These are phyloP conservation scores for Diaporthe nobilis DNA, from an alignment of 2,329 filamentous ascomycete genomes.

Conservation along the genomic window DNA sequence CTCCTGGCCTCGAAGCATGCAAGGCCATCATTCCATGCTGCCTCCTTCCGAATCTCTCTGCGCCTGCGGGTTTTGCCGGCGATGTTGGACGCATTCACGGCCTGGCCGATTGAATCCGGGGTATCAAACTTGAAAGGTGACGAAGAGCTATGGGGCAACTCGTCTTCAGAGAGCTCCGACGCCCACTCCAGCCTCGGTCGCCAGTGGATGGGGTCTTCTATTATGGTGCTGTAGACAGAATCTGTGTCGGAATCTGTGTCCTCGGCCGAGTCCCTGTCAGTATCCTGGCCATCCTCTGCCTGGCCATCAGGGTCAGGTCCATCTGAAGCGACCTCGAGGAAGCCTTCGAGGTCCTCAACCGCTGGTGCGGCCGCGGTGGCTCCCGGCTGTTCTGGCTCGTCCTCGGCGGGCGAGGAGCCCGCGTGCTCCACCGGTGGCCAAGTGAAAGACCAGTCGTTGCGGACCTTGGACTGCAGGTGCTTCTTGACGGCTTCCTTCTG, in stretches of 20 bases:
- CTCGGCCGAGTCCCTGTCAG: slow-evolving; percentile 52
- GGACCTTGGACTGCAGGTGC: slow-evolving; percentile 67
- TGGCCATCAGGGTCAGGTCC: background rate
- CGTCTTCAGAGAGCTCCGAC: slow-evolving; percentile 69
- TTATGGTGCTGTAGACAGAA: slow-evolving; percentile 71
- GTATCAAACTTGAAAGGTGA: slow-evolving; percentile 67
- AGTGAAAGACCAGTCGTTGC: slow-evolving; percentile 72
- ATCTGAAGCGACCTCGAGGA: slow-evolving; percentile 40
- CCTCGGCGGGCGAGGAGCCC: background rate
- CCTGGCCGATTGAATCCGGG: slow-evolving; percentile 61
- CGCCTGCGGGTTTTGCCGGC: slow-evolving; percentile 70
- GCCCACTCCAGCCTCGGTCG: slow-evolving; percentile 68
- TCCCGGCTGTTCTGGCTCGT: background rate
- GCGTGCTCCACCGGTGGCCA: slow-evolving; percentile 61
- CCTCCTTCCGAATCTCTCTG: slow-evolving; percentile 73
- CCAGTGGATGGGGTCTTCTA: slow-evolving; percentile 67
- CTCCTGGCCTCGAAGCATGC: slow-evolving; percentile 83
- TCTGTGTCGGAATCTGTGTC: slow-evolving; percentile 60
- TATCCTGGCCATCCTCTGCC: slow-evolving; percentile 47
- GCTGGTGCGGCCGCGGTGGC: slow-evolving; percentile 17
- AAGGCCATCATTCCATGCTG: slow-evolving; percentile 85
- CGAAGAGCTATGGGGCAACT: slow-evolving; percentile 51
- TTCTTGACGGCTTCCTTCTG: slow-evolving; percentile 74
- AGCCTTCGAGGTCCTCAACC: slow-evolving; percentile 20
- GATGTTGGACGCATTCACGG: slow-evolving; percentile 57